These are phyloP conservation scores for Pistacia atlantica DNA, from an alignment of 345 rosid species.

Conservation along the genomic window DNA sequence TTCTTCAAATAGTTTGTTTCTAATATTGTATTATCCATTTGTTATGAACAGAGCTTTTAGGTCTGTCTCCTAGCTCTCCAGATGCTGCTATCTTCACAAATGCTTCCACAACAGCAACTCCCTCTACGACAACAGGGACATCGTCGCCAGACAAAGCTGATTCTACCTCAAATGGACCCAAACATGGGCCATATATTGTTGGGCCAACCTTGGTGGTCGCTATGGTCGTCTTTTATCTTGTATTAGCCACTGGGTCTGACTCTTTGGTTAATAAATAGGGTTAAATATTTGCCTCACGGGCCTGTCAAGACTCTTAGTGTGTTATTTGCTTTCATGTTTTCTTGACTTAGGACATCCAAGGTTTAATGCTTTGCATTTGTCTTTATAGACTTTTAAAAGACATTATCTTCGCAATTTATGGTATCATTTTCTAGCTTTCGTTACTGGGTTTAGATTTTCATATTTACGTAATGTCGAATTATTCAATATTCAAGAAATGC, in stretches of 20 bases:
- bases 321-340: neutral
- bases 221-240: slow-evolving; percentile 31
- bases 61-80: slow-evolving; percentile 78
- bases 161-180: slow-evolving; percentile 21
- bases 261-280: neutral
- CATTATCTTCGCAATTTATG: neutral
- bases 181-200: slow-evolving; percentile 14
- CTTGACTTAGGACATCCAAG: neutral
- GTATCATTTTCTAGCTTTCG: too few species aligned
- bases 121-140: slow-evolving; percentile 27
- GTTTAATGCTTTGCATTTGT: neutral
- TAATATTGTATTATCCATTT: neutral
- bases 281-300: neutral
- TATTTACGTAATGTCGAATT: too few species aligned
- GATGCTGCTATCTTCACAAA: slow-evolving; percentile 66
- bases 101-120: slow-evolving; percentile 35
- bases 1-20: neutral
- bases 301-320: neutral
- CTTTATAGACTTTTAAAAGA: neutral
- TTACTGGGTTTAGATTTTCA: too few species aligned
- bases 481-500: too few species aligned
- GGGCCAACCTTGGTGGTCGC: slow-evolving; percentile 23
- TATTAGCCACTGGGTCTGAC: slow-evolving; percentile 15
- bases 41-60: slow-evolving; percentile 64
- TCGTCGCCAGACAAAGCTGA: slow-evolving; percentile 24